Base-by-base conservation (phyloP, 257 asterid species). In the Catharanthus roseus region DNA sequence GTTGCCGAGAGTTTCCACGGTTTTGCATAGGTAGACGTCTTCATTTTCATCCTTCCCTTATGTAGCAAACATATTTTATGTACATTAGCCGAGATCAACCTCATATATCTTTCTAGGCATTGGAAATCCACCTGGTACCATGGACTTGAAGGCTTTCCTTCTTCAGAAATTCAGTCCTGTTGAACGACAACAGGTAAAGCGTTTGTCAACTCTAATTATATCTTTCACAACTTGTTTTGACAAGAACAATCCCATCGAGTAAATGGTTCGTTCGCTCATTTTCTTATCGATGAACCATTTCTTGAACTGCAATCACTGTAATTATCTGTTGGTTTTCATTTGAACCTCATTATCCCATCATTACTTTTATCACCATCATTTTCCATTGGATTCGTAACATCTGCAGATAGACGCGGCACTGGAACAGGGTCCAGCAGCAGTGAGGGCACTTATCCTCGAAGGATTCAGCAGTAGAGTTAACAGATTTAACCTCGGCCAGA, bases 111-210 rank as follows among this genome's bases (percentile, higher is more conserved):
- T 70, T 72, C 33, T 80, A 93, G 99, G 99, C 61, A 70, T 95
- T 26, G 98, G 99, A 56, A 88, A 84, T 77, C 97, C 97, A 28
- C 99, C 97, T 33, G 99, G 99, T 64, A 78, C 83, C 26, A 95
- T 95, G 99, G 99, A 95, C 81, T 81, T 88, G 87, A 95, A 80
- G 80, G 99, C 99, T 50, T 95, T 62, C 82, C 93, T 91, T 72
- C 96, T 95, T 75, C 99, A 95, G 84, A 91, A 90, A 80, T 95
- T 91, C 79, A 91, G 99, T 77, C 24, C 84, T 38, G 16, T 67
- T 16, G 99, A 95, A 78, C 84, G 95, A 60, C 55, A 77, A 71
- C 98, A 95, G 95, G 98, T 90, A 65, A 42, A 33, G 64, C 28
- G 16, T 29, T 47, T 11, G 24, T 71, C 57, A 19, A 47, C 58